phyloP scores from a whole-genome alignment of 108 stramenopile genomes.

The Schizochytrium sp. region DNA sequence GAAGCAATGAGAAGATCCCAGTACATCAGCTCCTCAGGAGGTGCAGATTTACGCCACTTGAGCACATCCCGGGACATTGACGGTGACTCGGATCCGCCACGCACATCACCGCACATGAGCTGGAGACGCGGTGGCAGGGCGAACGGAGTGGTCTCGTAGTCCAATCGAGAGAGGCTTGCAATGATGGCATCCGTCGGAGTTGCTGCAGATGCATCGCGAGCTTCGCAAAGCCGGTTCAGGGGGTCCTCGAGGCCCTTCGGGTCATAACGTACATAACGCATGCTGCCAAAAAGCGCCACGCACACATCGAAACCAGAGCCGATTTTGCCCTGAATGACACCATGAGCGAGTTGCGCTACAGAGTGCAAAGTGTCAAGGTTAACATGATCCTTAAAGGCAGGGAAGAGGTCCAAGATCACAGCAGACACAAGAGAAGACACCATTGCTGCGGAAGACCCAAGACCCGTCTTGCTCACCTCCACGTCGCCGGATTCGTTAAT shows the following conservation, averaged over 20 bases:
- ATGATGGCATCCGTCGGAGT: constrained; percentile 59
- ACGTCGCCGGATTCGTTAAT: constrained; percentile 72
- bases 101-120: constrained; percentile 91
- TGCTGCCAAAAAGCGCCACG: constrained; percentile 88
- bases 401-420: constrained; percentile 68
- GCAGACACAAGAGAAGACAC: constrained; percentile 88
- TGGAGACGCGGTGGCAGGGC: constrained; percentile 79
- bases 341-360: constrained; percentile 91
- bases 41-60: constrained; percentile 80
- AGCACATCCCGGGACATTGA: constrained; percentile 90
- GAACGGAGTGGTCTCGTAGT: constrained; percentile 75
- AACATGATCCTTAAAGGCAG: constrained; percentile 65
- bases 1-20: constrained; percentile 81
- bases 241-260: constrained; percentile 76
- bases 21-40: constrained; percentile 75
- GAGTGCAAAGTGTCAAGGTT: constrained; percentile 80
- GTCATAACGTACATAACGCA: constrained; percentile 87
- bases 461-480: constrained; percentile 83
- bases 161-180: constrained; percentile 73
- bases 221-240: constrained; percentile 73
- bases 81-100: constrained; percentile 92
- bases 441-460: constrained; percentile 92
- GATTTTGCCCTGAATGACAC: constrained; percentile 93
- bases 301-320: constrained; percentile 97
- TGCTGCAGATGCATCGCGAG: constrained; percentile 61